Base-by-base conservation (phyloP, 495 filamentous ascomycete species). In the Xylaria castorea region DNA sequence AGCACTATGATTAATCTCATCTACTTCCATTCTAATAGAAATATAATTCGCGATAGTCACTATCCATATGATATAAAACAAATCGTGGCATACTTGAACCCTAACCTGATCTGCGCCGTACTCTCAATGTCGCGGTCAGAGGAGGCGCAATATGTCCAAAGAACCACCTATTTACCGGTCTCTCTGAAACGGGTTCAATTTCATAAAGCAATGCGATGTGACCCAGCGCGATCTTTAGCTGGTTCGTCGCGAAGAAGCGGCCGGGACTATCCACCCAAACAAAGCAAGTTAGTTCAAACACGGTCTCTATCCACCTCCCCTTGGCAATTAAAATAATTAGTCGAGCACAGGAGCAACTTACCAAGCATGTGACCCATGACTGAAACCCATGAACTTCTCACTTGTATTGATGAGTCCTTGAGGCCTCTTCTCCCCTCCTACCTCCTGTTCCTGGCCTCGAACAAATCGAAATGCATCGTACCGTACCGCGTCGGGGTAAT, bases 381-480 rank as follows among this genome's bases (percentile, higher is more conserved):
- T 82, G 58, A 83, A 83, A 3, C 78, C 79, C 73, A 83, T 66
- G 70, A 81, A 82, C 14, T 57, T 77, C 61, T 79, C 76, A 44
- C 75, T 79, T 2, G 82, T 83, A 1, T 74, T 80, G 5, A 83
- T 76, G 25, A 84, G 74, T 1, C 72, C 50, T 66, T 51, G 68
- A 8, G 73, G 72, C 25, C 73, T 67, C 20, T 53, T 58, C 32
- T 65, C 68, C 48, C 34, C 58, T 38, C 20, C 34, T 4, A 3
- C 40, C 30, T 60, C 61, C 3, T 74, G 74, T 22, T 71, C 72
- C 14, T 74, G 48, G 0, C 63, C 46, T 20, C 75, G 11, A 2
- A 76, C 77, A 64, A 83, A 84, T 8, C 83, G 80, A 50, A 85
- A 82, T 1, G 84, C 80, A 18, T 84, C 71, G 70, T 79, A 86